A percentile compares a stretch with the other conserved stretches of the same genome.
These are phyloP conservation scores for Agaricus blazei DNA, from an alignment of 768 basidiomycete species.

Conservation along the genomic window DNA sequence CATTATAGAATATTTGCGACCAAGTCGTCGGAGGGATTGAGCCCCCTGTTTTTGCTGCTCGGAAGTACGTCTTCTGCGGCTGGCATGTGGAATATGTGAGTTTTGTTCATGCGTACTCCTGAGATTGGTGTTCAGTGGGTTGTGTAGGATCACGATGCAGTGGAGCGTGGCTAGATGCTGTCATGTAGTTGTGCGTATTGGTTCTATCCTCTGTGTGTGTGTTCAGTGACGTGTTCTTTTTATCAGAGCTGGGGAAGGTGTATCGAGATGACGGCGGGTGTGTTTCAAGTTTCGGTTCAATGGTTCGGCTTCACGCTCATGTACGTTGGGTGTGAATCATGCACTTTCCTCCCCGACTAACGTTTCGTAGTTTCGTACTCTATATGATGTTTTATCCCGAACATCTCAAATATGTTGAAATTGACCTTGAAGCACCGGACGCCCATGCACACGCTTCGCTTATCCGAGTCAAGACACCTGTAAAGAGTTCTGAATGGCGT, in stretches of 20 bases:
- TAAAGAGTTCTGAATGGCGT: slow-evolving; percentile 67
- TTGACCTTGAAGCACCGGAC: slow-evolving; percentile 14
- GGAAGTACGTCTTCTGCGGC: slow-evolving; percentile 83
- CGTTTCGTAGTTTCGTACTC: slow-evolving; percentile 61
- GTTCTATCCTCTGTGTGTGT: not conserved
- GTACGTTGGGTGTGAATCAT: slow-evolving; percentile 44
- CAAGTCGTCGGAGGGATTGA: slow-evolving; percentile 83
- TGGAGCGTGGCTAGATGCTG: slow-evolving; percentile 84
- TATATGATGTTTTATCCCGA: slow-evolving; percentile 91
- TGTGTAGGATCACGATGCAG: slow-evolving; percentile 71
- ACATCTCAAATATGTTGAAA: slow-evolving; percentile 61
- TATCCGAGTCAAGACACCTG: slow-evolving; percentile 38
- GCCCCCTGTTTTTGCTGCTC: slow-evolving; percentile 85
- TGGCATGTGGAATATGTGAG: slow-evolving; percentile 80
- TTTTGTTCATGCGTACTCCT: slow-evolving; percentile 1
- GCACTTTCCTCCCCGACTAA: not conserved
- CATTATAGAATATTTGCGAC: slow-evolving; percentile 76
- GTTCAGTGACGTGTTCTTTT: not conserved
- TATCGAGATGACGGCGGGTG: slow-evolving; percentile 73
- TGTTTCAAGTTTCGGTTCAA: slow-evolving; percentile 76
- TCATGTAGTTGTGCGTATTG: slow-evolving; percentile 59
- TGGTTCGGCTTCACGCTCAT: slow-evolving; percentile 84
- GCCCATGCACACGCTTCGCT: slow-evolving; percentile 28
- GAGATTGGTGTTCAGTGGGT: slow-evolving; percentile 11
- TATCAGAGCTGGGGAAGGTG: slow-evolving; percentile 74